These are phyloP conservation scores for Closterium sp. DNA, from an alignment of 139 green algal species.

Conservation along the genomic window DNA sequence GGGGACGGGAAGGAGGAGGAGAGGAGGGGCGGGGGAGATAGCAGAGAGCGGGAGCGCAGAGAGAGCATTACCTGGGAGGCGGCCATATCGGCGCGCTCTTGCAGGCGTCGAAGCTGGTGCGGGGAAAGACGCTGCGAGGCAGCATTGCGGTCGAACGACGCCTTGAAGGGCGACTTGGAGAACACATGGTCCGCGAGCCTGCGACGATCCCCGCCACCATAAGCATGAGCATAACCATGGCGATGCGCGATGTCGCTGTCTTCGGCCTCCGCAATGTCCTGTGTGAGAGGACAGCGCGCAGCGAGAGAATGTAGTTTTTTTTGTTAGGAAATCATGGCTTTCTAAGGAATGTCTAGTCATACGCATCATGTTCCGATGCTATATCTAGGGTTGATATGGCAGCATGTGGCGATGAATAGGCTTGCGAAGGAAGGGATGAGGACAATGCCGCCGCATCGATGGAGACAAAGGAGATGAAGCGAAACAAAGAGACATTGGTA, in stretches of 20 bases:
- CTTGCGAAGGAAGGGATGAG: not conserved
- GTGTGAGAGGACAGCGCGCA: too few species aligned
- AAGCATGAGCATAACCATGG: too few species aligned
- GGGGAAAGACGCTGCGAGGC: not conserved
- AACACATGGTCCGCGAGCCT: not conserved
- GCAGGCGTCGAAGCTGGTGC: not conserved
- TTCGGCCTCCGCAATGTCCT: not conserved
- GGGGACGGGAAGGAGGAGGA: too few species aligned
- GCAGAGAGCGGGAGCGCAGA: not conserved
- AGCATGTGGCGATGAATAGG: not conserved
- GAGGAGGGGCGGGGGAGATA: not conserved
- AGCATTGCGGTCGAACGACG: not conserved
- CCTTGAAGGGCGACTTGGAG: not conserved
- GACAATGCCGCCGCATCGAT: not conserved
- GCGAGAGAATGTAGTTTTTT: too few species aligned
- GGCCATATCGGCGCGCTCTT: not conserved
- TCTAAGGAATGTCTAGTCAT: not conserved
- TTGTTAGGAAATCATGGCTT: too few species aligned
- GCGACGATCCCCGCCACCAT: too few species aligned
- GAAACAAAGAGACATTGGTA: not conserved
- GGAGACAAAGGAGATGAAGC: not conserved
- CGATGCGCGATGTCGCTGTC: not conserved
- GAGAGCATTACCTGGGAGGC: not conserved
- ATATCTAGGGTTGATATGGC: not conserved
- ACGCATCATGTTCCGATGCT: not conserved